phyloP scores from a whole-genome alignment of 2,329 filamentous ascomycete genomes.

The Fusarium sp. region DNA sequence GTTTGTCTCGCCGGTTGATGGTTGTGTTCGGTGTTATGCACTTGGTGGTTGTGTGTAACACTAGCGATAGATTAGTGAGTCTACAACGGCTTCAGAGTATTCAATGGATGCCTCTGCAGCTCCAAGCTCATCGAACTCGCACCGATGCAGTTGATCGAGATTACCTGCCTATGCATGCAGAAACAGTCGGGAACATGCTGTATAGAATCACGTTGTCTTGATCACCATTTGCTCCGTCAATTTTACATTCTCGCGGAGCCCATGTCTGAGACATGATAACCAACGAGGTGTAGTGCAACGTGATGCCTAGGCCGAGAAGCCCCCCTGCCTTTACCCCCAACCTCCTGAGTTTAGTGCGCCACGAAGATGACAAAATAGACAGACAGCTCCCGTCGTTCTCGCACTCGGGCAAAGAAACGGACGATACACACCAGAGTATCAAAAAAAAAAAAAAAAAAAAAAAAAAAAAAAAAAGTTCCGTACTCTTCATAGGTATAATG shows the following conservation, averaged over 20 bases:
- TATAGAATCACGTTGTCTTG: constrained; percentile 2
- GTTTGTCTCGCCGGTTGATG: neutral
- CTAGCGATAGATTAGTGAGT: neutral
- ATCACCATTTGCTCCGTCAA: neutral
- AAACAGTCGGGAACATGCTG: neutral
- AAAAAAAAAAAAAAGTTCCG: too few relatives aligned
- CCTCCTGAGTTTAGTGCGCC: constrained; percentile 36
- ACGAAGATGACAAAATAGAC: constrained; percentile 9
- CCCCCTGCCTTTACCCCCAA: constrained; percentile 22
- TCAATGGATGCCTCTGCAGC: neutral
- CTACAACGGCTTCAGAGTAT: neutral
- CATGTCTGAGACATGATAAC: constrained; percentile 7
- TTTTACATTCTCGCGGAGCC: neutral
- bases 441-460: too few relatives aligned
- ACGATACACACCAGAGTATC: too few relatives aligned
- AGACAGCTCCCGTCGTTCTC: too few relatives aligned
- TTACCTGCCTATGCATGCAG: neutral
- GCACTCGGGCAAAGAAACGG: too few relatives aligned
- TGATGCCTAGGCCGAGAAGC: neutral
- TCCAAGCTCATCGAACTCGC: neutral
- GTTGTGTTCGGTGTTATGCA: constrained; percentile 2
- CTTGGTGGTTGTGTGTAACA: neutral
- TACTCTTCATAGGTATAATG: too few relatives aligned
- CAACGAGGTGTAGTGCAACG: constrained; percentile 15
- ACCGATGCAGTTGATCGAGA: neutral